Base-by-base conservation (phyloP, 2,329 filamentous ascomycete species). In the Colletotrichum camelliae region DNA sequence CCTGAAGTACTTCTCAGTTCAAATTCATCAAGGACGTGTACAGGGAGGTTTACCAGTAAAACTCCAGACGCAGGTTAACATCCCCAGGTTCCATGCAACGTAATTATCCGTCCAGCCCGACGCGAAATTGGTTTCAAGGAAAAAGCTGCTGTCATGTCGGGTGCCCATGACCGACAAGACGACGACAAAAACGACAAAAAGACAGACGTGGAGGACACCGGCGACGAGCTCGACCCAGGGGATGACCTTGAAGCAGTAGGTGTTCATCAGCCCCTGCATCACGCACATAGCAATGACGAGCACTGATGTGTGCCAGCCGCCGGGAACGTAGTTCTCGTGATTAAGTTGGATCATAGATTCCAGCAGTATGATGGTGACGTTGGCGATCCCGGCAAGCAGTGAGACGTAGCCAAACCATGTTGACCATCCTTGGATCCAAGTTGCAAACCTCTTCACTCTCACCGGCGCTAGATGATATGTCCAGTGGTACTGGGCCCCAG, bases 31-130 rank as follows among this genome's bases (percentile, higher is more conserved):
- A n/a, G 18, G 1, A 5, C 0, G 1, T 2, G 39, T 2, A 10
- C 9, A 48, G 18, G 5, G 1, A 7, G 10, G 1, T 4, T 33
- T 29, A 69, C 67, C 67, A 15, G 67, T 69, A 13, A 70, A 70
- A 48, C 67, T 70, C 67, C 67, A 70, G 15, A 70, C 67, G 35
- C 67, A 70, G 13, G 67, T 70, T 12, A 70, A n/a, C 55, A 70
- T 70, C 2, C 67, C 67, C 12, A 70, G 35, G 8, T 70, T 61
- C 67, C 67, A 70, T 7, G 67, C 67, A 70, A 70, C 18, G 27
- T 61, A 70, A 8, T 37, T 35, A n/a, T 70, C 67, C 33, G 67
- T 61, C 67, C 67, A 70, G 5, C 67, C 67, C 10, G 67, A 70
- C 7, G 55, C 67, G 13, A 70, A 39, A 16, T 52, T 70, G 55